Base-by-base conservation (phyloP, 2,329 filamentous ascomycete species). In the Sporothrix dimorphospora region DNA sequence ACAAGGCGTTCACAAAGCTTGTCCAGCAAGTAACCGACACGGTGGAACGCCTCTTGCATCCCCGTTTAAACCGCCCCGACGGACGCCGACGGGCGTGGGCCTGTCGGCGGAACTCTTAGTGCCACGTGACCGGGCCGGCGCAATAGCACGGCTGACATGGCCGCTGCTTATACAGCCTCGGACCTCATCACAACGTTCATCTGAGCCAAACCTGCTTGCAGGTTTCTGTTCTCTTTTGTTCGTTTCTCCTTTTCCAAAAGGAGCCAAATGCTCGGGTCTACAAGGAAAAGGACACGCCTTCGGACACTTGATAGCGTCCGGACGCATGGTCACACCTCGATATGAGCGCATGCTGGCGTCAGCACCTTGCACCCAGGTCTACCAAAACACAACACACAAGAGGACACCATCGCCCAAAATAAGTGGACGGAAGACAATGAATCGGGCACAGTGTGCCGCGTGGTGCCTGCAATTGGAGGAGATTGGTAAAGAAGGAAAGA, bases 111-210 rank as follows among this genome's bases (percentile, higher is more conserved):
- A 34, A 42, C 57, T 61, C 9, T 5, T 21, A 5, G 19, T 40
- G 30, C 57, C 57, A 61, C 34, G 57, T 61, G 57, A 61, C 57
- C 34, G 34, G 57, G 19, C 57, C 34, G 34, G 34, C 21, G 57
- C 57, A 61, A 21, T 14, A 14, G 14, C 42, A 45, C 42, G 12
- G 1, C 2, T 45, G 1, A 12, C 14, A 34, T 34, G 14, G 14
- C 42, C 12, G 14, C 16, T 47, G 42, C 42, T 47, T 14, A 47
- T 16, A 47, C 42, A 47, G 30, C n/a, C n/a, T n/a, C n/a, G n/a
- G n/a, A n/a, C n/a, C n/a, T n/a, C n/a, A n/a, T n/a, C n/a, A n/a
- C n/a, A n/a, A n/a, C n/a, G n/a, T n/a, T n/a, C n/a, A n/a, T n/a
- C n/a, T n/a, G n/a, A n/a, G n/a, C n/a, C n/a, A n/a, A n/a, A n/a